Evolutionary conservation across 352 stramenopile species (phyloP).

Genomic region (Aphanomyces stellatus): DNA sequence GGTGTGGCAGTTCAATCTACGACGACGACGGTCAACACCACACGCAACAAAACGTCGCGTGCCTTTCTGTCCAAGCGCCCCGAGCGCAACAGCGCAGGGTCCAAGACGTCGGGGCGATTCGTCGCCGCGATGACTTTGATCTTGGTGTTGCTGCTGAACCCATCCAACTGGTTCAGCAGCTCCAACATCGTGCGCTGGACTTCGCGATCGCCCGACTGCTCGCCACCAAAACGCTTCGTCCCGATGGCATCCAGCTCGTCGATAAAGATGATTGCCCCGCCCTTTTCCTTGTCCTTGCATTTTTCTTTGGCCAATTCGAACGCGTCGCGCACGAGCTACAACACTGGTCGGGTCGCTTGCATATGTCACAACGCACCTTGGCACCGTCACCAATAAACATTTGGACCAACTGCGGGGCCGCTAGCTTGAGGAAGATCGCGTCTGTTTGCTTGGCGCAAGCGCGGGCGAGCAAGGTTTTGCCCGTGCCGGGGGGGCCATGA

Average conservation of each 20-base stretch:
- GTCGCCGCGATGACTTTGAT: constrained; percentile 99
- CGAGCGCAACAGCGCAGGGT: constrained; percentile 94
- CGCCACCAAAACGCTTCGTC: constrained; percentile 97
- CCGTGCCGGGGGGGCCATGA: constrained; percentile 94
- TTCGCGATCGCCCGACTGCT: constrained; percentile 93
- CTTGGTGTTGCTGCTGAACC: constrained; percentile 97
- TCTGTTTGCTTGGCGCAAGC: constrained; percentile 98
- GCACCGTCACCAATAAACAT: constrained; percentile 99
- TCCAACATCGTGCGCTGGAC: constrained; percentile 99
- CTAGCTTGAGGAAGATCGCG: constrained; percentile 98
- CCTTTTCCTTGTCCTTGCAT: constrained; percentile 80
- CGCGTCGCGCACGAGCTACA: constrained; percentile 94
- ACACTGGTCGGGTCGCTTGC: neutral
- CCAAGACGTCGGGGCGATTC: constrained; percentile 94
- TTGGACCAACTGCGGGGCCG: constrained; percentile 96
- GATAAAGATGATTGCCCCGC: constrained; percentile 99
- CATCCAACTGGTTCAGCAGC: constrained; percentile 97
- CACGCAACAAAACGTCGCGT: neutral
- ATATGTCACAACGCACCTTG: constrained; percentile 34
- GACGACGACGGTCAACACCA: neutral
- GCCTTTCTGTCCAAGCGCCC: constrained; percentile 91
- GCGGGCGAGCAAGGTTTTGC: constrained; percentile 97
- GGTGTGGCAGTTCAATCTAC: constrained; percentile 97
- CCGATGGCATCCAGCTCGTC: constrained; percentile 99
- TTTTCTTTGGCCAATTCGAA: constrained; percentile 96